phyloP scores from a whole-genome alignment of 495 filamentous ascomycete genomes.

The Penicillium argentinense region DNA sequence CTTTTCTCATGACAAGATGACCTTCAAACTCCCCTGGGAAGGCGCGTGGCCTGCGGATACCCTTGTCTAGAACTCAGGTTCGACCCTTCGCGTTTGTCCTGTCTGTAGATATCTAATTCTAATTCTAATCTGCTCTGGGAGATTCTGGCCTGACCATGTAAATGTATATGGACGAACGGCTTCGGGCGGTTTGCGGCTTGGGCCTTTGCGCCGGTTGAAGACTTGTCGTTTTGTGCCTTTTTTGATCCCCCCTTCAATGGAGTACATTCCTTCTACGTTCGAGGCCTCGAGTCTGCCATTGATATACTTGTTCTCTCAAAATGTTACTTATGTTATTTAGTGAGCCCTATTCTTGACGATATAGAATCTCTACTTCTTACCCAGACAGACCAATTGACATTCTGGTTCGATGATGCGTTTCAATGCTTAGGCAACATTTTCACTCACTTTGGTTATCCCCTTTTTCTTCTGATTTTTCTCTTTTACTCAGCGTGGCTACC shows the following conservation, averaged over 20 bases:
- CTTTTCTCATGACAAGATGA: slow-evolving; percentile 26
- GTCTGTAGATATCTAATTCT: slow-evolving; percentile 44
- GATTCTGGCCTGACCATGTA: neutral
- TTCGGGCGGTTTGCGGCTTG: slow-evolving; percentile 9
- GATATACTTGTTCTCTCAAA: neutral
- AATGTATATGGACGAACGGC: slow-evolving; percentile 1
- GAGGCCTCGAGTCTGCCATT: slow-evolving; percentile 6
- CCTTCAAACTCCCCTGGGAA: slow-evolving; percentile 9
- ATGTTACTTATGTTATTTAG: slow-evolving; percentile 3
- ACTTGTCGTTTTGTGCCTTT: slow-evolving; percentile 15
- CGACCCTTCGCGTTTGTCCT: slow-evolving; percentile 15
- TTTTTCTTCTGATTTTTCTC: too few species aligned
- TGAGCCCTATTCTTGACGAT: neutral
- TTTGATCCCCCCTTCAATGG: slow-evolving; percentile 30
- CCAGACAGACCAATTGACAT: too few species aligned
- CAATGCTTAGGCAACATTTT: too few species aligned
- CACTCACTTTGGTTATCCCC: too few species aligned
- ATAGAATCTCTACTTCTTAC: neutral
- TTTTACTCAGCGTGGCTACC: too few species aligned
- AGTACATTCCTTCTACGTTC: slow-evolving; percentile 35
- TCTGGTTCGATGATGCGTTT: too few species aligned
- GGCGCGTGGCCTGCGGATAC: slow-evolving; percentile 11
- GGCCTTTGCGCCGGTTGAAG: slow-evolving; percentile 6
- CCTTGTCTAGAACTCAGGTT: neutral
- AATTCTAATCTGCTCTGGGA: slow-evolving; percentile 36